phyloP scores from a whole-genome alignment of 805 yeast genomes.

The Millerago galiae region DNA sequence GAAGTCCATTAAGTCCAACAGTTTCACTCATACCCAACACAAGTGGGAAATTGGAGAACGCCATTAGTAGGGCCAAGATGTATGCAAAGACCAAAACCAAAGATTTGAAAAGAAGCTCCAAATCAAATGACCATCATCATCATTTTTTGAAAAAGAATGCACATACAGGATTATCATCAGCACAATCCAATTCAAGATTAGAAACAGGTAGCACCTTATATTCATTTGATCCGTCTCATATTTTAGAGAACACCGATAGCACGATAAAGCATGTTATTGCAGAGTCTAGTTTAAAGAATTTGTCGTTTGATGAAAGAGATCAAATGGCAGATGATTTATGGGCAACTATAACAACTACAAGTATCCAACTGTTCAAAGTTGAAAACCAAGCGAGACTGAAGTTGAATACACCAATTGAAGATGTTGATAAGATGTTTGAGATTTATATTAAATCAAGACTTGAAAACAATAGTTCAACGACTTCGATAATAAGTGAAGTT shows the following conservation, averaged over 20 bases:
- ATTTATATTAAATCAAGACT: constrained; percentile 33
- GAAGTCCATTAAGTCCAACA: constrained; percentile 13
- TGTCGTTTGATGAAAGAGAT: constrained; percentile 31
- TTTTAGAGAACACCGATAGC: constrained; percentile 24
- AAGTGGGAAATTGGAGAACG: constrained; percentile 15
- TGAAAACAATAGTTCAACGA: constrained; percentile 29
- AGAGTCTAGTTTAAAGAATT: constrained; percentile 24
- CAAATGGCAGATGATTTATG: constrained; percentile 43
- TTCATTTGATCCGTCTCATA: constrained; percentile 28
- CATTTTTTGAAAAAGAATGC: constrained; percentile 18
- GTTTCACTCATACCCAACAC: neutral
- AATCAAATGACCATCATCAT: constrained; percentile 6
- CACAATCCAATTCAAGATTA: constrained; percentile 32
- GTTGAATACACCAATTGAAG: constrained; percentile 49
- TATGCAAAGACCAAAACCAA: constrained; percentile 24
- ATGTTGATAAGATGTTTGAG: constrained; percentile 42
- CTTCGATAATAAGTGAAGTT: constrained; percentile 37
- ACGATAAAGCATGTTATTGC: constrained; percentile 23
- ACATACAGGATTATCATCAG: constrained; percentile 27
- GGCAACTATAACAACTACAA: constrained; percentile 36
- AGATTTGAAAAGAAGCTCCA: constrained; percentile 12
- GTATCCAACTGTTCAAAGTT: constrained; percentile 43
- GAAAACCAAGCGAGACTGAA: constrained; percentile 20
- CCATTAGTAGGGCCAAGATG: constrained; percentile 19
- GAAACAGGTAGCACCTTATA: constrained; percentile 30